Base-by-base conservation (phyloP, 768 basidiomycete species). In the Kwoniella dendrophila region DNA sequence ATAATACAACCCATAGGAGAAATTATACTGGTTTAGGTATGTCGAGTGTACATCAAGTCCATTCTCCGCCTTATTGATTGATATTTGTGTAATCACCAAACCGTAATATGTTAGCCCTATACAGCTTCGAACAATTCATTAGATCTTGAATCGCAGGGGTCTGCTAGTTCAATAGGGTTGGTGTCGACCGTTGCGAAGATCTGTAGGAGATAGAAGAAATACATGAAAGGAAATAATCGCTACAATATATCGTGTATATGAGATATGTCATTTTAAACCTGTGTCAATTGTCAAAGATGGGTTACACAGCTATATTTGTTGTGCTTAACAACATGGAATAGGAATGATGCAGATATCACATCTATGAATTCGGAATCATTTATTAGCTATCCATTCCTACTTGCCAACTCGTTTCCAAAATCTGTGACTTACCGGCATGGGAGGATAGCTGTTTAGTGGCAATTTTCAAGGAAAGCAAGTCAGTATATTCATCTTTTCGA, bases 261-360 rank as follows among this genome's bases (percentile, higher is more conserved):
- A n/a, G n/a, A n/a, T n/a, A n/a, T n/a, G n/a, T n/a, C n/a, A n/a
- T n/a, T n/a, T n/a, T n/a, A n/a, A n/a, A n/a, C n/a, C n/a, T n/a
- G n/a, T n/a, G n/a, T n/a, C n/a, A n/a, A n/a, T n/a, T n/a, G n/a
- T n/a, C n/a, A n/a, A n/a, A n/a, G n/a, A n/a, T n/a, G n/a, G n/a
- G n/a, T n/a, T n/a, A n/a, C n/a, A n/a, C n/a, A n/a, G n/a, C n/a
- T n/a, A n/a, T n/a, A n/a, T n/a, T n/a, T n/a, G n/a, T n/a, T 8
- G 36, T 20, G 53, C 44, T 62, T 64, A 73, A 58, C 72, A 73
- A 47, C 72, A 74, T 14, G 72, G 72, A 45, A 74, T 67, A 24
- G 72, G 72, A 40, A 74, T 70, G 64, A 74, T 74, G 56, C 73
- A 74, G 58, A 74, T 74, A 59, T 74, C 70, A 43, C 73, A 68